phyloP scores from a whole-genome alignment of 176 grass and related monocot genomes.

The Cenchrus americanus region DNA sequence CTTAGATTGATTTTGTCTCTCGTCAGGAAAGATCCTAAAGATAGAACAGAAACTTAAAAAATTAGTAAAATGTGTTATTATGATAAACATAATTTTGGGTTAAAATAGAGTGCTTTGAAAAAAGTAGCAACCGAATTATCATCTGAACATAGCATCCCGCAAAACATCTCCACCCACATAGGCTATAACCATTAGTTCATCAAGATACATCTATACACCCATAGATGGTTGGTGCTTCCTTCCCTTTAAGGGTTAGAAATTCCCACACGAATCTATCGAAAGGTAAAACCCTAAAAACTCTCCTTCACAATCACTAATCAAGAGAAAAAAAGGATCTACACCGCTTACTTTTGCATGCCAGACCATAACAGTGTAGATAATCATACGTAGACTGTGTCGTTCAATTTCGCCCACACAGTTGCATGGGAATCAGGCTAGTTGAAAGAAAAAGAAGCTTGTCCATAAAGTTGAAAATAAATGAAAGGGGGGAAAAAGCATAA shows the following conservation, averaged over 20 bases:
- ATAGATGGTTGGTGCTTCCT: background rate
- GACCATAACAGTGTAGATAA: background rate
- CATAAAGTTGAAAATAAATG: background rate
- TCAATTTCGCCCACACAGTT: background rate
- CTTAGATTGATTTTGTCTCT: conserved; percentile 59
- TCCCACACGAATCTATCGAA: background rate
- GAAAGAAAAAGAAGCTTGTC: background rate
- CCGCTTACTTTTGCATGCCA: background rate
- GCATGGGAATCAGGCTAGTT: background rate
- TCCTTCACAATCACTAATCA: background rate
- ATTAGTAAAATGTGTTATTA: background rate
- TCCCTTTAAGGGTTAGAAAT: background rate
- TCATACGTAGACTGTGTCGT: too few relatives aligned
- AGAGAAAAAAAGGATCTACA: background rate
- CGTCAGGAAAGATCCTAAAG: conserved; percentile 83
- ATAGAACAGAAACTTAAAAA: background rate
- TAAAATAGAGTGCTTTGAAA: background rate
- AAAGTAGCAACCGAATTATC: background rate
- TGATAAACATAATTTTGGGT: background rate
- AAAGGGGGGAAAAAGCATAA: background rate
- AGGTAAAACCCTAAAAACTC: background rate
- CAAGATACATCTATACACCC: background rate
- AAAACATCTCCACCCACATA: background rate
- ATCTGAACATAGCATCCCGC: background rate
- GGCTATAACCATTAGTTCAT: background rate